Base-by-base conservation (phyloP, 2,329 filamentous ascomycete species). In the Fusarium fracticaudum region DNA sequence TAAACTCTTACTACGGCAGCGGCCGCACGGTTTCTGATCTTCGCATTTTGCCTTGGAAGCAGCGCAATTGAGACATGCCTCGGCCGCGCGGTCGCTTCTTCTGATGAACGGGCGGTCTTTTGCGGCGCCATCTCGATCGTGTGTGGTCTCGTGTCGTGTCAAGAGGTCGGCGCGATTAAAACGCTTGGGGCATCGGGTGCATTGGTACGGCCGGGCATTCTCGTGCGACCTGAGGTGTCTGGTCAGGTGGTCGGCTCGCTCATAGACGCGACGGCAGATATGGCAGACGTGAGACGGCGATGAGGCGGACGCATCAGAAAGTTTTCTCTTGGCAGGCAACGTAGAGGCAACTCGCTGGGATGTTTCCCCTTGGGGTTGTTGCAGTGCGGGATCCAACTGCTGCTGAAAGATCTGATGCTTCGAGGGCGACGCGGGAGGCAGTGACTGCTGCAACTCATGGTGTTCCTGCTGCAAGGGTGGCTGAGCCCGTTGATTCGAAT, bases 21-120 rank as follows among this genome's bases (percentile, higher is more conserved):
- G 76, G 48, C 71, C 75, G 40, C 76, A 78, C 8, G 76, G 76
- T 45, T 78, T 78, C 58, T 78, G 76, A 33, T 78, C 76, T 35
- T 78, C 76, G 40, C 76, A 78, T 45, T 78, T 78, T 20, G 76
- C 76, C 43, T 78, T 78, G 45, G 76, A 78, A 20, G 76, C 76
- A 41, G 76, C 76, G 37, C 76, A 78, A 54, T 78, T 78, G 35
- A 78, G 60, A 50, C 76, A 78, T n/a, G 76, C 76, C 63, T 78
- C 76, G 26, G 76, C 76, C 7, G 76, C 76, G 17, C 76, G 66
- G 37, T 78, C 76, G 54, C 75, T 78, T 40, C 76, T 64, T 59
- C 74, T 67, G 54, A 78, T 78, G 22, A 78, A 78, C 10, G 76
- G 76, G 26, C 75, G 76, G 45, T 76, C 76, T 43, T 78, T 78